Evolutionary conservation across 2,329 filamentous ascomycete species (phyloP), one percentile per base, ranked within the genome.

Genomic region (Epicoccum nigrum): DNA sequence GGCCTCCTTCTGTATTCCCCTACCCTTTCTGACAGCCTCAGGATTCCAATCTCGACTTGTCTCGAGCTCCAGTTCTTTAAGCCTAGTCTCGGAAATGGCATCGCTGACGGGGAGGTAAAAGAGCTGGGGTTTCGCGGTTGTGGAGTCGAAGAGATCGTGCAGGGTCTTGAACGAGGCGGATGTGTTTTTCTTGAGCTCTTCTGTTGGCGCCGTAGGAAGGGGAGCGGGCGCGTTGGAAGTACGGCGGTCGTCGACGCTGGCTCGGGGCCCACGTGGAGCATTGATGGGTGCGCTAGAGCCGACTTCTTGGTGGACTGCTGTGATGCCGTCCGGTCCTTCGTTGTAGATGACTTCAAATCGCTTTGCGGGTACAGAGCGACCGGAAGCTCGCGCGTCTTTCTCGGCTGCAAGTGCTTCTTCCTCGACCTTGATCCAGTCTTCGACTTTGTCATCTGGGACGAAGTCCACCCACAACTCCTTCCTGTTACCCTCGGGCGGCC

Each of bases 381-480:
- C 59, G 1, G 51, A 38, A 1, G 54, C 52, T 23, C 70, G 63
- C 2, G 64, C 64, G 19, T 64, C 64, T 28, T 72, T 69, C n/a
- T n/a, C n/a, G n/a, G n/a, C n/a, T n/a, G n/a, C n/a, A n/a, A n/a
- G n/a, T n/a, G n/a, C n/a, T n/a, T n/a, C n/a, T n/a, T n/a, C n/a
- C n/a, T n/a, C n/a, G n/a, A n/a, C n/a, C n/a, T n/a, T n/a, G 51
- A 95, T 87, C 91, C 92, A 97, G 19, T 82, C 81, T 12, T 77
- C 71, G 4, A 95, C 81, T 57, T 85, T 84, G 20, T 90, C 85
- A 15, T 88, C 83, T 0, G 93, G 93, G 16, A 97, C 81, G 70
- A 94, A 97, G 70, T 99, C 94, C 3, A 90, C 90, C 83, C 88
- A 95, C 1, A 97, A 80, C 1, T 86, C 81, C 70, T 94, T 95